Evolutionary conservation across 2,329 filamentous ascomycete genomes (phyloP).

Genomic region (Beauveria brongniartii): DNA sequence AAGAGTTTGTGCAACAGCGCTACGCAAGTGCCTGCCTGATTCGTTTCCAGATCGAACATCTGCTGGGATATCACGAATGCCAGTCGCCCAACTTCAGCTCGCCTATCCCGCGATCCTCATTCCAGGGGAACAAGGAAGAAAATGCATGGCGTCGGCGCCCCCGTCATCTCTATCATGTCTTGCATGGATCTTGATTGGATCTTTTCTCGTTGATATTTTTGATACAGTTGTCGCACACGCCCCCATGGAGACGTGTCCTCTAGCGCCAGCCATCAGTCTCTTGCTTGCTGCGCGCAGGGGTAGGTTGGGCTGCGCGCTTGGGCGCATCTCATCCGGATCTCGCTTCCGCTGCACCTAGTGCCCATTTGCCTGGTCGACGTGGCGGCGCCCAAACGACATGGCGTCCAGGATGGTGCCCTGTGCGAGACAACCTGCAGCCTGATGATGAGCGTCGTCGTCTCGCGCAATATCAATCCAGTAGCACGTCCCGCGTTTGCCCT

Average conservation of each 20-base stretch:
- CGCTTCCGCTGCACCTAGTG: background rate
- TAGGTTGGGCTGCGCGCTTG: background rate
- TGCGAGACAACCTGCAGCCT: background rate
- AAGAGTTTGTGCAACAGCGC: background rate
- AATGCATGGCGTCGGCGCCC: background rate
- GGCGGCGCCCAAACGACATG: background rate
- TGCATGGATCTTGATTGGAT: slow-evolving; percentile 7
- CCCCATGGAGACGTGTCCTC: background rate
- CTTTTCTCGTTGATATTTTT: background rate
- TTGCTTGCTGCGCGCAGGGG: background rate
- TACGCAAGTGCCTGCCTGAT: background rate
- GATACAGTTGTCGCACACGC: slow-evolving; percentile 6
- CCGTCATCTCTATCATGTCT: background rate
- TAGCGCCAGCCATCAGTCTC: background rate
- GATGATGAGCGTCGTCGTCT: background rate
- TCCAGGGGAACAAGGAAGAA: background rate
- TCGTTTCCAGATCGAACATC: background rate
- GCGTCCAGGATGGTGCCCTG: background rate
- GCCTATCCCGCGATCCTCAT: background rate
- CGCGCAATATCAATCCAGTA: background rate
- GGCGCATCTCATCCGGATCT: slow-evolving; percentile 7
- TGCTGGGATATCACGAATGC: background rate
- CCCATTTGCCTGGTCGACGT: background rate
- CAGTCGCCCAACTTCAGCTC: background rate
- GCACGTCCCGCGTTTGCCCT: background rate